These are phyloP conservation scores for Fusarium hostae DNA, from an alignment of 2,329 filamentous ascomycete genomes.

Conservation along the genomic window DNA sequence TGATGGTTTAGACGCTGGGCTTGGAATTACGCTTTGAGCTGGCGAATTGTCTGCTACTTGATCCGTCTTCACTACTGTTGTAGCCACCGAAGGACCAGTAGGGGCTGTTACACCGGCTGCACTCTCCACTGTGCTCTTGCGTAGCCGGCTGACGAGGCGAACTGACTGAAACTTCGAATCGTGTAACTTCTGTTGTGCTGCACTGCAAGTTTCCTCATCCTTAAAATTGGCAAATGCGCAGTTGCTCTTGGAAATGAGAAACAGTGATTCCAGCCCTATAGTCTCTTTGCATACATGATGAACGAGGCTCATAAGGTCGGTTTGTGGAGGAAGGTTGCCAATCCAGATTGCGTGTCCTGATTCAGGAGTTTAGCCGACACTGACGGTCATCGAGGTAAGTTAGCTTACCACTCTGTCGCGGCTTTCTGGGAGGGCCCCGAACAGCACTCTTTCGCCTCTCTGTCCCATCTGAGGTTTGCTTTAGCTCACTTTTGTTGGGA, in stretches of 20 bases:
- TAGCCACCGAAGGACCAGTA: slow-evolving; percentile 63
- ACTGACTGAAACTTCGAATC: slow-evolving; percentile 91
- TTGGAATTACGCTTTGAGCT: slow-evolving; percentile 1
- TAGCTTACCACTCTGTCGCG: slow-evolving; percentile 69
- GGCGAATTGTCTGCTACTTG: slow-evolving; percentile 14
- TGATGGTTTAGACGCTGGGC: slow-evolving; percentile 9
- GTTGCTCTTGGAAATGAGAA: slow-evolving; percentile 96
- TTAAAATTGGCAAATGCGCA: slow-evolving; percentile 97
- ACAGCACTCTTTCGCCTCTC: slow-evolving; percentile 44
- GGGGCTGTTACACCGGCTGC: slow-evolving; percentile 61
- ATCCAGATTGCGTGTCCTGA: slow-evolving; percentile 92
- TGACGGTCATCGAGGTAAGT: slow-evolving; percentile 16
- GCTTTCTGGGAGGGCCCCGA: slow-evolving; percentile 52
- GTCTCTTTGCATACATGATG: slow-evolving; percentile 88
- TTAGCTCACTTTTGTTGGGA: slow-evolving; percentile 29
- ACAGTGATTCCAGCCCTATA: slow-evolving; percentile 84
- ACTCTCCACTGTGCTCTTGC: slow-evolving; percentile 65
- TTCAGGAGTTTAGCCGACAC: slow-evolving; percentile 9
- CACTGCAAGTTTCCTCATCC: slow-evolving; percentile 77
- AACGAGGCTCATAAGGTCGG: slow-evolving; percentile 85
- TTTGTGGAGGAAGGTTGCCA: slow-evolving; percentile 88
- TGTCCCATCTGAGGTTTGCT: slow-evolving; percentile 28
- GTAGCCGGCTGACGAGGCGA: slow-evolving; percentile 84
- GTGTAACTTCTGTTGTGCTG: slow-evolving; percentile 85
- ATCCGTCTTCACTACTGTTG: slow-evolving; percentile 38